Percentiles rank a stretch among this genome's conserved stretches.
These are phyloP conservation scores for Stephania cephalantha DNA, from an alignment of 164 flowering plant species.

Conservation along the genomic window DNA sequence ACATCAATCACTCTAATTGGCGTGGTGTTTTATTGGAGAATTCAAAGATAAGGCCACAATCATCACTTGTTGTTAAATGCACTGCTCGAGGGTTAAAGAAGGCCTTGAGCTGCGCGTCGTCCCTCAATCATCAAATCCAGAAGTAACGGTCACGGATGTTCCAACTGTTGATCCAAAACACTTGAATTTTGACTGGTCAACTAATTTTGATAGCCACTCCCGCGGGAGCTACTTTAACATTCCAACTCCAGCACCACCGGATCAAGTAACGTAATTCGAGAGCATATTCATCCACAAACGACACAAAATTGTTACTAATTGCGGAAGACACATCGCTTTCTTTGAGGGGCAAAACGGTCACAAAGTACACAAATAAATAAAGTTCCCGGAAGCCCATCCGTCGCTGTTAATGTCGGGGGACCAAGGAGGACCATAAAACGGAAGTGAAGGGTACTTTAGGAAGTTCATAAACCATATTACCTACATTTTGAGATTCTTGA, in stretches of 20 bases:
- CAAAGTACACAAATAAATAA: not conserved
- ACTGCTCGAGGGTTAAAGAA: not conserved
- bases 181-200: not conserved
- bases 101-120: not conserved
- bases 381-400: not conserved
- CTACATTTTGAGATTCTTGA: too few relatives aligned
- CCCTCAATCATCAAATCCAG: not conserved
- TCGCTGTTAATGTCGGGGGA: not conserved
- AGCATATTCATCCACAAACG: not conserved
- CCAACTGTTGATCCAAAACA: not conserved
- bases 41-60: too few relatives aligned
- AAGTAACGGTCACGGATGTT: not conserved
- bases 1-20: too few relatives aligned
- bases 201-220: not conserved
- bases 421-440: too few relatives aligned
- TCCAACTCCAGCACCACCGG: not conserved
- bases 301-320: not conserved
- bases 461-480: too few relatives aligned
- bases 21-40: too few relatives aligned
- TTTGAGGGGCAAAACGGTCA: not conserved
- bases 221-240: not conserved
- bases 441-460: too few relatives aligned
- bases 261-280: not conserved
- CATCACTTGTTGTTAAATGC: too few relatives aligned
- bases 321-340: not conserved